Evolutionary conservation across 441 rosid genomes (phyloP), one percentile per base, ranked within the genome.

Genomic region (Adansonia rubrostipa): DNA sequence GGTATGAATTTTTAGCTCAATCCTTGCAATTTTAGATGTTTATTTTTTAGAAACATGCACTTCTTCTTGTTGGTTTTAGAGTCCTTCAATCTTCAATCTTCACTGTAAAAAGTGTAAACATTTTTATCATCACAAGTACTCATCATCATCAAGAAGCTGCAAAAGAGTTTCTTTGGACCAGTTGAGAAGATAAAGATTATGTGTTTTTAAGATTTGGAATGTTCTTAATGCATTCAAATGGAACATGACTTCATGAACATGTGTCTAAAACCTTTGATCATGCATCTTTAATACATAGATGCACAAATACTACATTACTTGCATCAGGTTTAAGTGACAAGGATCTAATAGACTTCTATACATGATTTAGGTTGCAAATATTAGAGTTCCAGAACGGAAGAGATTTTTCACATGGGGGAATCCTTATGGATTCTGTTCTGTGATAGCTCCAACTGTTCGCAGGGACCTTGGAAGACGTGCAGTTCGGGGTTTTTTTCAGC

Each of bases 391-490:
- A 33, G 58, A 24, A 48, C 44, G n/a, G 71, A 50, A n/a, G 61
- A 44, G 36, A 51, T 28, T 24, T n/a, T 33, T 40, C 44, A 66
- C 47, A 81, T 79, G 84, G 56, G 51, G 61, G 75, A 57, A 10
- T 56, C 61, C 5, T 33, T 74, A 42, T 75, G 81, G 85, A 69
- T 42, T 3, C 7, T 75, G 15, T 82, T 81, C 80, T 78, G 78
- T 73, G 56, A 50, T 53, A 68, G 54, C 58, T 77, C 74, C 61
- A 75, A 63, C 20, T 72, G 76, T 76, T 62, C 81, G 11, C 13
- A 11, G 10, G 54, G 60, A 63, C 44, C 76, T 60, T 51, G 48
- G 19, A 66, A 47, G 28, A 67, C 63, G 19, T 81, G 78, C 75
- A 66, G 20, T 75, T 74, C 71, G n/a, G 69, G 53, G 33, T 1